Percentiles rank a stretch among this genome's conserved stretches.
phyloP scores from a whole-genome alignment of 2,329 filamentous ascomycete genomes.

The Beauveria medogensis region DNA sequence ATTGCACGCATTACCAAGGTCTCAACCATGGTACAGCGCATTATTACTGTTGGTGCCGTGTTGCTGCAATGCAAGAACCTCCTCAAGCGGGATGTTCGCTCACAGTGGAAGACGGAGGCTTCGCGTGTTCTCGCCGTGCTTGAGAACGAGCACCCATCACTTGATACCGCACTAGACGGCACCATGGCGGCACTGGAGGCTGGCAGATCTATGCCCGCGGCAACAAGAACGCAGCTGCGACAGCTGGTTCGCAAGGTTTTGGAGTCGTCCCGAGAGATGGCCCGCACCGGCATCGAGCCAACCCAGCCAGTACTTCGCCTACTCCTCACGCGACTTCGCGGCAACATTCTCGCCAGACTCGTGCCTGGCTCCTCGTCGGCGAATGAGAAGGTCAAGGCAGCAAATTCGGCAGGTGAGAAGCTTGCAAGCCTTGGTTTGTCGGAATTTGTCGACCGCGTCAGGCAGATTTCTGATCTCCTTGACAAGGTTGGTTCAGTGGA shows the following conservation, averaged over 20 bases:
- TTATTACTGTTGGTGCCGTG: slow-evolving; percentile 67
- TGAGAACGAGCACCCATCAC: slow-evolving; percentile 43
- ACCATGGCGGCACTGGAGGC: slow-evolving; percentile 56
- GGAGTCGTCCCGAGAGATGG: slow-evolving; percentile 39
- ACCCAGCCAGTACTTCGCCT: slow-evolving; percentile 55
- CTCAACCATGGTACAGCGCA: slow-evolving; percentile 37
- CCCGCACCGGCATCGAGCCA: slow-evolving; percentile 32
- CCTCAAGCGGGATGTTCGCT: slow-evolving; percentile 70
- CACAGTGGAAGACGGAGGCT: slow-evolving; percentile 69
- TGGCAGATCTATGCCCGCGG: slow-evolving; percentile 55
- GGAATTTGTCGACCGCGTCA: slow-evolving; percentile 63
- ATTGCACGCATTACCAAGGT: slow-evolving; percentile 46
- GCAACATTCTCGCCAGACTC: slow-evolving; percentile 57
- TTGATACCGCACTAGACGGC: slow-evolving; percentile 49
- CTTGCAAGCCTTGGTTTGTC: slow-evolving; percentile 61
- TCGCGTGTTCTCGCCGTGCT: slow-evolving; percentile 62
- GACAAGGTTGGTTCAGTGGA: slow-evolving; percentile 59
- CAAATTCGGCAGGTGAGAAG: slow-evolving; percentile 60
- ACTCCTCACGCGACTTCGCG: slow-evolving; percentile 57
- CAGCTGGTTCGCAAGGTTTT: slow-evolving; percentile 50
- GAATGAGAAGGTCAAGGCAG: slow-evolving; percentile 61
- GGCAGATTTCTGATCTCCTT: slow-evolving; percentile 61
- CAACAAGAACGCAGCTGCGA: slow-evolving; percentile 51
- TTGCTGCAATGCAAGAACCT: slow-evolving; percentile 76
- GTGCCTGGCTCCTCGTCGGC: slow-evolving; percentile 59